Evolutionary conservation across 2,329 filamentous ascomycete species (phyloP).

Genomic region (Aspergillus amoenus): DNA sequence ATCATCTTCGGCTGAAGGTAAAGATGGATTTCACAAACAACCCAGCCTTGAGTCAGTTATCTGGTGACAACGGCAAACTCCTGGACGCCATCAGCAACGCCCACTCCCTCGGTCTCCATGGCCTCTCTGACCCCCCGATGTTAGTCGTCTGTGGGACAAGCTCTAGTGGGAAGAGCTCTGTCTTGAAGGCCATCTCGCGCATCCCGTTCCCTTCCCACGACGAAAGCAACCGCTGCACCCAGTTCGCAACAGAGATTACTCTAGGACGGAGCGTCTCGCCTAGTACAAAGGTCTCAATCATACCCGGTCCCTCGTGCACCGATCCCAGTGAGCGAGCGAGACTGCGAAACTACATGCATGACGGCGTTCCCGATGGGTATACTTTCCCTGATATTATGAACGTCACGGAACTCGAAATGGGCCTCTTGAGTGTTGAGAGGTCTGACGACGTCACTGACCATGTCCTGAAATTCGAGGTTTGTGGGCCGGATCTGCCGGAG

Average conservation of each 20-base stretch:
- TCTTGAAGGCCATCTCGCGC: slow-evolving; percentile 63
- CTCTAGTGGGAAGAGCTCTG: slow-evolving; percentile 63
- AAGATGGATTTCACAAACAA: too few relatives aligned
- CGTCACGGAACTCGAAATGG: slow-evolving; percentile 54
- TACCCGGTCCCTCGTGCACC: slow-evolving; percentile 26
- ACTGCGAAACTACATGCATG: slow-evolving; percentile 8
- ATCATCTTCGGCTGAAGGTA: too few relatives aligned
- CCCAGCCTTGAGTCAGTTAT: too few relatives aligned
- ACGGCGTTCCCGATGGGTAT: slow-evolving; percentile 17
- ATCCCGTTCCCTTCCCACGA: slow-evolving; percentile 56
- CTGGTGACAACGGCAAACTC: slow-evolving; percentile 42
- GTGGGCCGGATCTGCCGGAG: slow-evolving; percentile 59
- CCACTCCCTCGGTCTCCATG: slow-evolving; percentile 50
- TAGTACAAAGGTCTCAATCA: slow-evolving; percentile 47
- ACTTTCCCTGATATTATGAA: slow-evolving; percentile 51
- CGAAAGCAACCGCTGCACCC: slow-evolving; percentile 56
- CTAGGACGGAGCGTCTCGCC: slow-evolving; percentile 44
- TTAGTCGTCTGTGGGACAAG: slow-evolving; percentile 62
- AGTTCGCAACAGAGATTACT: slow-evolving; percentile 62
- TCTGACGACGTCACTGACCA: slow-evolving; percentile 35
- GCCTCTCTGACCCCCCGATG: slow-evolving; percentile 52
- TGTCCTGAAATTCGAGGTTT: slow-evolving; percentile 60
- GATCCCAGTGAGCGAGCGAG: slow-evolving; percentile 4
- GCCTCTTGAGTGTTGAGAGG: slow-evolving; percentile 33
- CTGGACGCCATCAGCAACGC: slow-evolving; percentile 56